A percentile compares a stretch with the other conserved stretches of the same genome.
Evolutionary conservation across 805 yeast species (phyloP).

Genomic region (Cyberlindnera lachancei): DNA sequence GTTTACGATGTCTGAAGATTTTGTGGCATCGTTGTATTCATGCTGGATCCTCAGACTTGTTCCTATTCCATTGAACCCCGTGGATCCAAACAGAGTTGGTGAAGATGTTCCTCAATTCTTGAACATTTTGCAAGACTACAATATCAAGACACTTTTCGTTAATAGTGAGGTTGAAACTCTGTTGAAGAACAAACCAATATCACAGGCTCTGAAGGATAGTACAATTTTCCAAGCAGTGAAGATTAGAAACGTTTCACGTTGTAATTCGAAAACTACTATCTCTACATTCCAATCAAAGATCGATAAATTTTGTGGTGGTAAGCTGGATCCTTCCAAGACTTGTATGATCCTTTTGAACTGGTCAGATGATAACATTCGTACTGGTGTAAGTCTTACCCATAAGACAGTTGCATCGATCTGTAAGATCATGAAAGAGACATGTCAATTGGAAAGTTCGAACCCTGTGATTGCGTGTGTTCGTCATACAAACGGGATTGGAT

Average conservation of each 20-base stretch:
- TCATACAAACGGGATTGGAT: conserved; percentile 80
- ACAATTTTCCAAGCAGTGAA: conserved; percentile 37
- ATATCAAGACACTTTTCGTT: conserved; percentile 64
- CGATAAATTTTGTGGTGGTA: conserved; percentile 14
- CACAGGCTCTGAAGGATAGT: conserved; percentile 46
- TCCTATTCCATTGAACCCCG: conserved; percentile 69
- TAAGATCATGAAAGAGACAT: conserved; percentile 85
- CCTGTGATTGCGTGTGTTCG: conserved; percentile 84
- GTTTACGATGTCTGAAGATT: conserved; percentile 86
- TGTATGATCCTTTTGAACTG: conserved; percentile 63
- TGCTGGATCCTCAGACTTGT: conserved; percentile 77
- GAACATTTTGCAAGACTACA: conserved; percentile 61
- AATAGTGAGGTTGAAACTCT: conserved; percentile 68
- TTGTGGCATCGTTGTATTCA: conserved; percentile 73
- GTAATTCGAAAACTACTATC: conserved; percentile 27
- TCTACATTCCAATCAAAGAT: conserved; percentile 10
- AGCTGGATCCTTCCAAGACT: conserved; percentile 25
- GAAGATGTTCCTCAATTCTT: conserved; percentile 70
- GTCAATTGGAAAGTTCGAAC: conserved; percentile 64
- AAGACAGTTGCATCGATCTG: conserved; percentile 66
- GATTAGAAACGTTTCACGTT: conserved; percentile 60
- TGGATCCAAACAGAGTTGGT: conserved; percentile 55
- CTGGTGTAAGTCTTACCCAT: conserved; percentile 48
- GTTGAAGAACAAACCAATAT: conserved; percentile 60
- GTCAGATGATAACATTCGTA: conserved; percentile 63